These are phyloP conservation scores for Fusarium mangiferae DNA, from an alignment of 2,329 filamentous ascomycete genomes.

Conservation along the genomic window DNA sequence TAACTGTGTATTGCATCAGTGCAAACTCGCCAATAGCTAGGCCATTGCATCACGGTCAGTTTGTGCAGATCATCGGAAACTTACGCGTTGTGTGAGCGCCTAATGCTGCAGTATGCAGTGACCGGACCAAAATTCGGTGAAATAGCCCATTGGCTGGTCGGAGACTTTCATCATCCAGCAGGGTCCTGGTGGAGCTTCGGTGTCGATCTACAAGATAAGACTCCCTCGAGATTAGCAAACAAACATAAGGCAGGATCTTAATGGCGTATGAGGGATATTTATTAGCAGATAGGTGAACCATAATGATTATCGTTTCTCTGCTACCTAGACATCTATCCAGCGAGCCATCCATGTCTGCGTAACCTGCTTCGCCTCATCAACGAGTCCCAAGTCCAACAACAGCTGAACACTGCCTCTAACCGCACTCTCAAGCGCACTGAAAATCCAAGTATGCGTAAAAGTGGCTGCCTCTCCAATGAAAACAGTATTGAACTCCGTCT, in stretches of 20 bases:
- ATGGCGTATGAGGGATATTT: not conserved
- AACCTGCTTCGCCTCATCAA: conserved; percentile 69
- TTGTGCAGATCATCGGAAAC: not conserved
- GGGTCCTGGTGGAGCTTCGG: not conserved
- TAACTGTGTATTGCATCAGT: too few species aligned
- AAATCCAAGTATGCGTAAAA: conserved; percentile 68
- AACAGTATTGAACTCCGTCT: conserved; percentile 61
- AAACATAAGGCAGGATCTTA: not conserved
- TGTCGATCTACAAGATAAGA: not conserved
- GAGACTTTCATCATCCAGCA: not conserved
- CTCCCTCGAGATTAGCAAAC: too few species aligned
- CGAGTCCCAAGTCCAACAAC: conserved; percentile 63
- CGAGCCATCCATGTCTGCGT: conserved; percentile 69
- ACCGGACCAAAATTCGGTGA: not conserved
- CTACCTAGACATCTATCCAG: conserved; percentile 53
- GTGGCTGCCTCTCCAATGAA: conserved; percentile 52
- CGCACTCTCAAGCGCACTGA: conserved; percentile 63
- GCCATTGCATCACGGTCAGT: fast-evolving
- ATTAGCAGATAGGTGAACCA: not conserved
- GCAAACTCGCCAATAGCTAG: fast-evolving
- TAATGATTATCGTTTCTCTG: not conserved
- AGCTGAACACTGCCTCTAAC: conserved; percentile 66
- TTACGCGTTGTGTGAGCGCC: not conserved
- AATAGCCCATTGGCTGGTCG: not conserved
- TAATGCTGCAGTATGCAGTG: not conserved